A percentile compares a stretch with the other conserved stretches of the same genome.
phyloP scores from a whole-genome alignment of 1,284 basidiomycete species.

The Ganoderma multipileum region DNA sequence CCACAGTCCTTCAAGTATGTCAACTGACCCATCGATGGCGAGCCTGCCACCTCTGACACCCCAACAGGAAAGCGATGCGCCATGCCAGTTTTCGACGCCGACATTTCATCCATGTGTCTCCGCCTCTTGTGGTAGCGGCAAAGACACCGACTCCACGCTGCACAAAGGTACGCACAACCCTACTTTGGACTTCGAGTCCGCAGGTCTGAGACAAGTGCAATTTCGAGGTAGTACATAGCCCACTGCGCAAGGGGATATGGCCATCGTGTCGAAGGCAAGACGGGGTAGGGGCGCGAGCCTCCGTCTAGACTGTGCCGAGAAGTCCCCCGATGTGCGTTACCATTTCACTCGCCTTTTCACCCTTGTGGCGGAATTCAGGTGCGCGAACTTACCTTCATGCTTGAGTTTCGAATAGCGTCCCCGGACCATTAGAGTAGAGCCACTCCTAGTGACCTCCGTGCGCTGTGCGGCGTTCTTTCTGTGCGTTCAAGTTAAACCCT shows the following conservation, averaged over 20 bases:
- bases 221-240: neutral
- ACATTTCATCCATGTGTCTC: neutral
- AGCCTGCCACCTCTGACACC: neutral
- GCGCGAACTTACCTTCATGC: neutral
- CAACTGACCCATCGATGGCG: neutral
- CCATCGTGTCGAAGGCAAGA: too few relatives aligned
- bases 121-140: neutral
- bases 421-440: neutral
- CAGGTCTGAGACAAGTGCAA: too few relatives aligned
- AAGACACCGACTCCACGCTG: neutral
- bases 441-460: neutral
- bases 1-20: neutral
- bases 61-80: neutral
- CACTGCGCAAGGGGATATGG: neutral
- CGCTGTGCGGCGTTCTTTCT: too few relatives aligned
- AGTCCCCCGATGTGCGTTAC: neutral
- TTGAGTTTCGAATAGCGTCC: neutral
- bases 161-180: neutral
- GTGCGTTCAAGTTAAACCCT: too few relatives aligned
- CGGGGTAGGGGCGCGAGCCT: too few relatives aligned
- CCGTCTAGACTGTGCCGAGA: too few relatives aligned
- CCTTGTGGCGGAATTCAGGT: neutral
- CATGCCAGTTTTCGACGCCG: neutral
- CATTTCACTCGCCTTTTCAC: neutral
- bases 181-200: neutral